Base-by-base conservation (phyloP, 805 yeast species). In the Kluyveromyces aestuarii region DNA sequence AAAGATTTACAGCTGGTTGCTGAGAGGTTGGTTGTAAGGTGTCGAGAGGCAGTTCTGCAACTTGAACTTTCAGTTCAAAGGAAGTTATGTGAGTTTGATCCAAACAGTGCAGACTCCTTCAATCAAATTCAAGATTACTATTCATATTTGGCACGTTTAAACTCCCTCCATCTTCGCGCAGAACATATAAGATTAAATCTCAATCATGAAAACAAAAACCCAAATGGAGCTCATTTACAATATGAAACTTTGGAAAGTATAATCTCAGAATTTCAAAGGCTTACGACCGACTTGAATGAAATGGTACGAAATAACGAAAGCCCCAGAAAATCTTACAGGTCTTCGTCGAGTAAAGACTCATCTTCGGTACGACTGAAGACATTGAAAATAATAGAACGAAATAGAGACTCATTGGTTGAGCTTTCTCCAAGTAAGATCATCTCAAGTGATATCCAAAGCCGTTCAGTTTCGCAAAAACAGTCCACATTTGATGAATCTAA, bases 21-120 rank as follows among this genome's bases (percentile, higher is more conserved):
- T 9, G 59, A 58, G 49, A 55, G 54, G 14, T 49, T 63, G 38
- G 46, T 64, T 36, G 49, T 46, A 8, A 55, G 63, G 35, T 61
- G 67, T 1, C 62, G 62, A 44, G 66, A 63, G 30, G 64, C 66
- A 35, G 54, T 63, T 5, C 41, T 53, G 39, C 67, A 59, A 42
- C 48, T 63, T 36, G 68, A 62, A 42, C 42, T 54, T 17, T 61
- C 66, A 60, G 54, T 63, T 2, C 53, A 59, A 40, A 52, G 57
- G 30, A 60, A 63, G 46, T 57, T 57, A 39, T 35, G 52, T 35
- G 33, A 37, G 18, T 48, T 42, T 42, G 46, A 43, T 19, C 45
- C 45, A 17, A 43, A 43, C 40, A 37, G 40, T 19, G 19, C 14
- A n/a, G 38, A 47, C n/a, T 30, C 30, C 10, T 37, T 46, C 8